Evolutionary conservation across 805 yeast genomes (phyloP), one percentile per base, ranked within the genome.

Genomic region (Kodamaea restingae): DNA sequence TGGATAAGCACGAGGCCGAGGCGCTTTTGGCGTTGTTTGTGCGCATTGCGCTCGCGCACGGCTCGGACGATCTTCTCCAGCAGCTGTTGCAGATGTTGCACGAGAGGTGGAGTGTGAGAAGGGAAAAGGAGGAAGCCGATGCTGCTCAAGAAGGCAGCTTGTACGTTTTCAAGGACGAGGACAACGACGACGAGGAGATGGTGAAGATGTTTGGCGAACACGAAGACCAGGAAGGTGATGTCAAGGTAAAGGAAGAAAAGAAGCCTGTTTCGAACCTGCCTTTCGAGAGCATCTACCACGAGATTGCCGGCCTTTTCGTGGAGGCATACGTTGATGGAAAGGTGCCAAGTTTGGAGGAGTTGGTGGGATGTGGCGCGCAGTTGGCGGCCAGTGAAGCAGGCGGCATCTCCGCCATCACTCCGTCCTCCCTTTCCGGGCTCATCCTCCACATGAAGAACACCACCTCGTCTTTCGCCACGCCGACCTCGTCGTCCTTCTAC

Each of bases 201-300:
- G 75, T 65, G 50, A 54, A 54, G n/a, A 56, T 90, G 63, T 91
- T 91, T 72, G 97, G 97, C 0, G 96, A 88, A 55, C 87, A 78
- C 46, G 95, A 85, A 35, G 85, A 7, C 24, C 7, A 83, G 7
- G 28, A 11, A 18, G 22, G 20, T 18, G 22, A 34, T 15, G 36
- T 17, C 18, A 26, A 26, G 28, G 26, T n/a, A n/a, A n/a, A n/a
- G n/a, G 14, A 35, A 30, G 34, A 5, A 10, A n/a, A 10, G n/a
- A n/a, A n/a, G n/a, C n/a, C n/a, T n/a, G n/a, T n/a, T n/a, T 22
- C 29, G 22, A 53, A 58, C 15, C 63, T 46, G 38, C 31, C 47
- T 30, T 54, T 75, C 27, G 79, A 75, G 11, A 76, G 71, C 0
- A 50, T 70, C 12, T 74, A 80, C 50, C 68, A 58, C 38, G 44